phyloP scores from a whole-genome alignment of 345 rosid species.

The Turritis glabra region DNA sequence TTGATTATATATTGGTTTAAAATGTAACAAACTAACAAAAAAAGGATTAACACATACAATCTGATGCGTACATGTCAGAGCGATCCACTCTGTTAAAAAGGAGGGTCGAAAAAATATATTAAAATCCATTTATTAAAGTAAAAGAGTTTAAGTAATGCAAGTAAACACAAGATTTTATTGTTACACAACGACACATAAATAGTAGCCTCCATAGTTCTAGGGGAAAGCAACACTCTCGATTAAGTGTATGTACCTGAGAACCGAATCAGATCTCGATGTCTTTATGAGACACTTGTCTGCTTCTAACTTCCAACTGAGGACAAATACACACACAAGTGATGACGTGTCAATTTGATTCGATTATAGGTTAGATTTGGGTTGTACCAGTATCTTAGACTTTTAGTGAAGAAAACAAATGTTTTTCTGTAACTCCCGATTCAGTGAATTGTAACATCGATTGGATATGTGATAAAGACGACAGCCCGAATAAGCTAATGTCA shows the following conservation, averaged over 20 bases:
- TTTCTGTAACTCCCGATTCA: conserved; percentile 19
- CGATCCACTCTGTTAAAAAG: conserved; percentile 23
- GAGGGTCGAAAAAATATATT: not conserved
- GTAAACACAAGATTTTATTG: conserved; percentile 12
- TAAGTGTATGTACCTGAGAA: conserved; percentile 37
- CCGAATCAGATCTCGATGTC: conserved; percentile 33
- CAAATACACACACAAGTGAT: conserved; percentile 2
- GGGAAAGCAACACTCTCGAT: conserved; percentile 40
- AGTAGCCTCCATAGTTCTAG: conserved; percentile 40
- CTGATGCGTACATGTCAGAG: conserved; percentile 27
- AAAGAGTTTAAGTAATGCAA: conserved; percentile 28
- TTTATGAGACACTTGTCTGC: conserved; percentile 37
- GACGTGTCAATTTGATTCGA: conserved; percentile 33
- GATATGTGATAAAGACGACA: not conserved
- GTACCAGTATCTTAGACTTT: conserved; percentile 21
- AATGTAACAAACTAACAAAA: not conserved
- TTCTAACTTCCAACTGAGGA: conserved; percentile 11
- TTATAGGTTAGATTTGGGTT: conserved; percentile 35
- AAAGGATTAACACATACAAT: not conserved
- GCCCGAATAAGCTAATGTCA: not conserved
- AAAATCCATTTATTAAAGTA: not conserved
- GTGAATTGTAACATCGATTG: conserved; percentile 32
- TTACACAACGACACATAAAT: conserved; percentile 15
- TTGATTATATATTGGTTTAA: not conserved
- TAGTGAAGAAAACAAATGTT: not conserved